These are phyloP conservation scores for Phytophthora cactorum DNA, from an alignment of 352 stramenopile species.

Conservation along the genomic window DNA sequence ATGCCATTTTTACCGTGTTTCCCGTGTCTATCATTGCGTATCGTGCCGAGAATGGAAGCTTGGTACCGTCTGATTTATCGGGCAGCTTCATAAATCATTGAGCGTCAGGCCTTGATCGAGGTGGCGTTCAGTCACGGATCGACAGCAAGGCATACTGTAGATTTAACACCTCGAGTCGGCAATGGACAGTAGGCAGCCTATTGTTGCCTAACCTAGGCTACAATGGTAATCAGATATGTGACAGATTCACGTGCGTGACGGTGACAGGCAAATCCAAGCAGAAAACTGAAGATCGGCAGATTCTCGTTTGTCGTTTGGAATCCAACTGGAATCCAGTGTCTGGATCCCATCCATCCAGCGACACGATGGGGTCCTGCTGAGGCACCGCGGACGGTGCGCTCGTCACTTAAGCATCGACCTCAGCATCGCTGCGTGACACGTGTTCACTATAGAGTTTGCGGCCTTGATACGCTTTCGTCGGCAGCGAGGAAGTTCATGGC, in stretches of 20 bases:
- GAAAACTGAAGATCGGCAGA: conserved; percentile 24
- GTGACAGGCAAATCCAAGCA: conserved; percentile 11
- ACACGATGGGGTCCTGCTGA: not conserved
- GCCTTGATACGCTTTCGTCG: not conserved
- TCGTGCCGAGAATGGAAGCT: too few relatives aligned
- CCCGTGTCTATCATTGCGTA: not conserved
- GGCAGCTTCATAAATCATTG: too few relatives aligned
- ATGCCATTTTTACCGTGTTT: conserved; percentile 31
- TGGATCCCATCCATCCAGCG: not conserved
- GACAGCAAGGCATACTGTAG: too few relatives aligned
- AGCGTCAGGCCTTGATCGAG: too few relatives aligned
- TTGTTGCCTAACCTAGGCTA: too few relatives aligned
- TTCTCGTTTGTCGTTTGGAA: too few relatives aligned
- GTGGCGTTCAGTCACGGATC: too few relatives aligned
- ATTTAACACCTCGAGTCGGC: too few relatives aligned
- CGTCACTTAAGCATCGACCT: not conserved
- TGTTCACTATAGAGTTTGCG: not conserved
- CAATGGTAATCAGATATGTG: conserved; percentile 4
- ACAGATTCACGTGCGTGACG: conserved; percentile 13
- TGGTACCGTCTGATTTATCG: too few relatives aligned
- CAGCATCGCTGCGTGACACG: not conserved
- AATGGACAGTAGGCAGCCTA: too few relatives aligned
- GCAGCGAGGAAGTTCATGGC: not conserved
- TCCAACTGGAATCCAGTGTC: too few relatives aligned
- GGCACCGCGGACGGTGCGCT: not conserved